A percentile compares a stretch with the other conserved stretches of the same genome.
These are phyloP conservation scores for Picea glauca DNA, from an alignment of 75 land plant genomes.

Conservation along the genomic window DNA sequence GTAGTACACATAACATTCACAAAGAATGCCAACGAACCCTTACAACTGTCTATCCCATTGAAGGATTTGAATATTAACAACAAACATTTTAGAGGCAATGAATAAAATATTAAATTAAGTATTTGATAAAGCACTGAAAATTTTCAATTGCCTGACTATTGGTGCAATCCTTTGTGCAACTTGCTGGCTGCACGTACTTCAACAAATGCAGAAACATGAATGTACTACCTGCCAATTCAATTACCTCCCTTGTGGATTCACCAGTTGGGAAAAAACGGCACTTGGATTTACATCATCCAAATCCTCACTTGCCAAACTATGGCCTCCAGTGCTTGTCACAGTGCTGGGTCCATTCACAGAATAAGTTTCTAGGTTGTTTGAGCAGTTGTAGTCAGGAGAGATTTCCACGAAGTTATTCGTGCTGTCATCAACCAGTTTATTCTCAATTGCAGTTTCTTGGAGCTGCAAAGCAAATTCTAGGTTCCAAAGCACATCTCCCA, in stretches of 20 bases:
- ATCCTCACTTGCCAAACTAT: constrained; percentile 39
- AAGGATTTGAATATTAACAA: too few species aligned
- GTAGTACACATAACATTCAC: too few species aligned
- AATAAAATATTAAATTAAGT: too few species aligned
- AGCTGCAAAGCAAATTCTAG: constrained; percentile 44
- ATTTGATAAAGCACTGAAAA: too few species aligned
- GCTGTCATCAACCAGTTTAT: constrained; percentile 5
- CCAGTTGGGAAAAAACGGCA: constrained; percentile 68
- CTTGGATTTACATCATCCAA: constrained; percentile 54
- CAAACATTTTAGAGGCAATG: too few species aligned
- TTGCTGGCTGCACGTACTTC: too few species aligned
- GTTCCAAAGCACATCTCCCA: constrained; percentile 53
- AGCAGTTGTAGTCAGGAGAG: background rate
- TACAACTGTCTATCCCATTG: too few species aligned
- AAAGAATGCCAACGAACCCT: too few species aligned
- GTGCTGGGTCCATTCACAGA: background rate
- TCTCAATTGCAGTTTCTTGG: constrained; percentile 31
- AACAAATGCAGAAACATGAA: too few species aligned
- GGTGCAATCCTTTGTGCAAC: too few species aligned
- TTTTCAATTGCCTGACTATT: too few species aligned
- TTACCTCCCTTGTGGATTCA: constrained; percentile 69
- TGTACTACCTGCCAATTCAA: too few species aligned
- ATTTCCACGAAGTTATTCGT: constrained; percentile 4
- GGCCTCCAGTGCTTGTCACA: constrained; percentile 19
- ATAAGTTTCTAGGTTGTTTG: background rate